Conservation (phyloP, 2,329 filamentous ascomycete genomes). For the Pseudogymnoascus sp. region DNA sequence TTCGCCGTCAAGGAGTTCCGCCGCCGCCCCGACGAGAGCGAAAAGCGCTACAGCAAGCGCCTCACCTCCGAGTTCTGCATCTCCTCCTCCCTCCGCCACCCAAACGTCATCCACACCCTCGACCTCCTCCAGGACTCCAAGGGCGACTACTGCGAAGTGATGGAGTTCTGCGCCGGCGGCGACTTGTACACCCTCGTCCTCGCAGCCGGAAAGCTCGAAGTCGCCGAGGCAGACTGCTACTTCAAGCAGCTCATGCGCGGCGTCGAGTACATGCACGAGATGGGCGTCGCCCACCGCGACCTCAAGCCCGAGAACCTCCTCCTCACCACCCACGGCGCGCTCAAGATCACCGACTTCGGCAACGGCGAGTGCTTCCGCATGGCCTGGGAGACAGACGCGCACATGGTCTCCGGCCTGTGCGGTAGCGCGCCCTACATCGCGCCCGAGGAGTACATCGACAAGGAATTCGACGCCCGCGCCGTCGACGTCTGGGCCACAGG, state of each 20-base stretch:
- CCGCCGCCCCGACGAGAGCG: conserved; percentile 83
- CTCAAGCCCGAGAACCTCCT: conserved; percentile 95
- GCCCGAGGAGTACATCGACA: conserved; percentile 90
- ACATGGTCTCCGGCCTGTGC: conserved; percentile 96
- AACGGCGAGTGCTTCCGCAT: conserved; percentile 99
- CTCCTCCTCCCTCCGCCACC: conserved; percentile 90
- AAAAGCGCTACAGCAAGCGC: conserved; percentile 96
- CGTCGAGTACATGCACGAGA: conserved; percentile 98
- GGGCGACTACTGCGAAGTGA: conserved; percentile 96
- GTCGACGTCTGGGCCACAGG: conserved; percentile 98
- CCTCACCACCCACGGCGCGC: conserved; percentile 79
- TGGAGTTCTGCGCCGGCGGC: conserved; percentile 97
- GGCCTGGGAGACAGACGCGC: conserved; percentile 97
- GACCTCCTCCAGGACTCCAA: conserved; percentile 94
- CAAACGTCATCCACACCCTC: conserved; percentile 95
- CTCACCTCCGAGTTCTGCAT: conserved; percentile 98
- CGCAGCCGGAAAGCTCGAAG: conserved; percentile 83
- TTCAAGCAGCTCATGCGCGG: conserved; percentile 99
- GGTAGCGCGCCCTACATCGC: conserved; percentile 96
- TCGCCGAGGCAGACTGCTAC: conserved; percentile 90
- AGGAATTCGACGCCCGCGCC: conserved; percentile 94
- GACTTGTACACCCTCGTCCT: conserved; percentile 92
- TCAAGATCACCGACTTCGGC: conserved; percentile 98
- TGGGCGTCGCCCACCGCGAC: conserved; percentile 96
- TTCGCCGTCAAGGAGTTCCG: conserved; percentile 99